phyloP scores from a whole-genome alignment of 352 stramenopile genomes.

The Globisporangium middletonii region DNA sequence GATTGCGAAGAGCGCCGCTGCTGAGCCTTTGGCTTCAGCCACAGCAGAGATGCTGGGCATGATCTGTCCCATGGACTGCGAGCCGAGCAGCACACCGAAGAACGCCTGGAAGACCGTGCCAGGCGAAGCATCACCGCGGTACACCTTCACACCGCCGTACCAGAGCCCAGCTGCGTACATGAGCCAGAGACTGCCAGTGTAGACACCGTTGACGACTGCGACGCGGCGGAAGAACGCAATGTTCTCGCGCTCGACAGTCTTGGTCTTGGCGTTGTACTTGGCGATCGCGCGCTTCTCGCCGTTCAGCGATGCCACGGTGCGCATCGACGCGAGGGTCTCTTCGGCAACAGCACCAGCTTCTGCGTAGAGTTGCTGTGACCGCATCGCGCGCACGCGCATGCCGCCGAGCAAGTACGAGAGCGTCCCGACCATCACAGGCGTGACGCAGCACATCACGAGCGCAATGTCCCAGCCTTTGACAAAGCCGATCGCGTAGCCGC shows the following conservation, averaged over 20 bases:
- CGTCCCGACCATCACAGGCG: slow-evolving; percentile 35
- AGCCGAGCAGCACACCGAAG: slow-evolving; percentile 39
- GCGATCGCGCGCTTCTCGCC: slow-evolving; percentile 34
- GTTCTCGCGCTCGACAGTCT: slow-evolving; percentile 23
- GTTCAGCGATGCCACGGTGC: slow-evolving; percentile 43
- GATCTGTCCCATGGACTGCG: slow-evolving; percentile 32
- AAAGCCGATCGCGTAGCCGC: slow-evolving; percentile 42
- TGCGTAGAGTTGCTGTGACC: slow-evolving; percentile 38
- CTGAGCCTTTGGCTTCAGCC: slow-evolving; percentile 27
- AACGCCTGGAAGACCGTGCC: slow-evolving; percentile 36
- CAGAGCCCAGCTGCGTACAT: slow-evolving; percentile 43
- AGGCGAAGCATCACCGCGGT: slow-evolving; percentile 20
- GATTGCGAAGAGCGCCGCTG: slow-evolving; percentile 37
- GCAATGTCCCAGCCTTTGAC: slow-evolving; percentile 35
- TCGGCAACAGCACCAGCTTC: slow-evolving; percentile 46
- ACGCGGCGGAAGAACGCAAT: slow-evolving; percentile 19
- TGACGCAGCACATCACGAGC: slow-evolving; percentile 38
- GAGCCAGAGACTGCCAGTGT: slow-evolving; percentile 32
- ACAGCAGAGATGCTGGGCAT: slow-evolving; percentile 39
- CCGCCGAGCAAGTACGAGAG: slow-evolving; percentile 25
- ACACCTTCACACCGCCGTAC: slow-evolving; percentile 42
- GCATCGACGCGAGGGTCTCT: slow-evolving; percentile 51
- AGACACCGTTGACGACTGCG: slow-evolving; percentile 22
- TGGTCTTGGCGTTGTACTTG: slow-evolving; percentile 26
- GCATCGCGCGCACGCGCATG: slow-evolving; percentile 13